Base-by-base conservation (phyloP, 192 early-diverging fungal genomes). In the Obelidium mucronatum region DNA sequence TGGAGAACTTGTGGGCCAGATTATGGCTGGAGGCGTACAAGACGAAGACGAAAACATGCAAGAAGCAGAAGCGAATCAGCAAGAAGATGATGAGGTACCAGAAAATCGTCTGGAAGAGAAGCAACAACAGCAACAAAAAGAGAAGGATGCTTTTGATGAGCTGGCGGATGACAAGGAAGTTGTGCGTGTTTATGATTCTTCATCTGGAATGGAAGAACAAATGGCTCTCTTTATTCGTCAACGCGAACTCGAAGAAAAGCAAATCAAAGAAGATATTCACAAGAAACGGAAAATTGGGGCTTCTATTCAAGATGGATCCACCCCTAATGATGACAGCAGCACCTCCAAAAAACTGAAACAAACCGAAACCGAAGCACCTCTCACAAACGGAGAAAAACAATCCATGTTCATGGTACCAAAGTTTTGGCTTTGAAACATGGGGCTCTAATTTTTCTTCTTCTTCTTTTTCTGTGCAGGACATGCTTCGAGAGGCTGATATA, bases 401-500 rank as follows among this genome's bases (percentile, higher is more conserved):
- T 28, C 24, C 40, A 76, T 67, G 67, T 80, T 80, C 40, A 63
- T 78, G 34, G 69, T 72, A n/a, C n/a, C n/a, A n/a, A n/a, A n/a
- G n/a, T n/a, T n/a, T n/a, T n/a, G n/a, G n/a, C n/a, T n/a, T n/a
- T n/a, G n/a, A n/a, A n/a, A n/a, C n/a, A n/a, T n/a, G n/a, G 34
- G 36, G 54, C 40, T 19, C 31, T 39, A 5, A 19, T 70, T 33
- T 53, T 6, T 64, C 53, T 24, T 62, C 42, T 13, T 19, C 4
- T 48, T 31, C 15, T 19, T 17, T 66, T 30, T 31, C 28, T 44
- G 11, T 22, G 2, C 24, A 89, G 84, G 66, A 80, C 42, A 64
- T 94, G 73, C 78, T 94, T 54, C 82, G 85, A 24, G 94, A 95
- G 67, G 83, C 82, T 35, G 83, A 92, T 22, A 88, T 93, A 24